Evolutionary conservation across 331 rosid species (phyloP), one percentile per base, ranked within the genome.

Genomic region (Telfairia occidentalis): DNA sequence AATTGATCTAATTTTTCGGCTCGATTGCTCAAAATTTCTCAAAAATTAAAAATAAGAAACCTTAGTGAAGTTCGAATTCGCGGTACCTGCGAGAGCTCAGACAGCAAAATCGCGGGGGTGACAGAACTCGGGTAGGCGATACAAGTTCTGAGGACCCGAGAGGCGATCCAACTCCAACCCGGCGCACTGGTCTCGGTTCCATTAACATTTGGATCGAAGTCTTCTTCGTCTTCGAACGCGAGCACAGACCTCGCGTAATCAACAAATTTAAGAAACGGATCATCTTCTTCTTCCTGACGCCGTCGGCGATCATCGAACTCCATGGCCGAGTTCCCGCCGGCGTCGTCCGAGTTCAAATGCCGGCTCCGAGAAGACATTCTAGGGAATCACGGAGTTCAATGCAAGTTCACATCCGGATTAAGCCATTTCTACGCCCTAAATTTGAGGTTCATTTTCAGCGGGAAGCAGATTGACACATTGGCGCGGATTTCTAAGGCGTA

Each of bases 81-180:
- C 52, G 7, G 52, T 67, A 91, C 96, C 96, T 83, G 90, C 79
- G 84, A 81, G 82, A 94, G 87, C 73, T 88, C 97, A 45, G 97
- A 88, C 79, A 94, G 97, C 59, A 94, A 74, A 75, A 91, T 91
- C 1, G 96, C 97, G 0, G 96, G 79, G 59, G 96, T 94, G 63
- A 93, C 98, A 3, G 95, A 96, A 75, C 96, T 89, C 11, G 97
- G 91, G 78, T 91, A 93, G 79, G 96, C 82, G 74, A 78, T 11
- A 74, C 97, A 93, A 78, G 95, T 88, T 82, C 85, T 91, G 83
- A 93, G 95, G 61, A 93, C 80, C 65, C 90, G 92, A 74, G 89
- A 88, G 2, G 84, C 86, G 61, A 86, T 87, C 98, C 97, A 93
- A 34, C 79, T 88, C 98, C 97, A 91, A 19, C 97, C 89, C 35